Conservation (phyloP, 345 rosid genomes). For the Erodium maritimum region DNA sequence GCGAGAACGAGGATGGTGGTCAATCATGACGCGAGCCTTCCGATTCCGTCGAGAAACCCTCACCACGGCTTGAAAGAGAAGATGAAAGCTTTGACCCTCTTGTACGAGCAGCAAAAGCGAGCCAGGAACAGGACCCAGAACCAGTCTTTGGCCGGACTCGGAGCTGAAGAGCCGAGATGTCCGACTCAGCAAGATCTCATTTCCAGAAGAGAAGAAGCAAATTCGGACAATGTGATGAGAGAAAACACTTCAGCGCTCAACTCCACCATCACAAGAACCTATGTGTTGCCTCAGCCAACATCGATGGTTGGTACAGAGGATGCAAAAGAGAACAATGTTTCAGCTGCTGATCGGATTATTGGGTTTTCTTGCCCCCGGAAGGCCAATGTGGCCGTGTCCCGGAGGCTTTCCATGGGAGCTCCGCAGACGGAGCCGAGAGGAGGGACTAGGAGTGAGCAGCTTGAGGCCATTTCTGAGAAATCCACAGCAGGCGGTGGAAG, state of each 20-base stretch:
- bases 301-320: slow-evolving; percentile 23
- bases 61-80: slow-evolving; percentile 91
- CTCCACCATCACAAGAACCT: slow-evolving; percentile 34
- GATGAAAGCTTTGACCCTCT: slow-evolving; percentile 72
- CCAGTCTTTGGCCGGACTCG: slow-evolving; percentile 17
- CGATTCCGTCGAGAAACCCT: slow-evolving; percentile 45
- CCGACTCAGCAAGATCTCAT: slow-evolving; percentile 9
- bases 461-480: slow-evolving; percentile 25
- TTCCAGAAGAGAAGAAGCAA: slow-evolving; percentile 4
- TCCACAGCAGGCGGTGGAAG: slow-evolving; percentile 17
- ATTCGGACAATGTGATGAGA: slow-evolving; percentile 33
- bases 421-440: neutral
- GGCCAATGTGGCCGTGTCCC: slow-evolving; percentile 32
- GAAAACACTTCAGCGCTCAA: slow-evolving; percentile 21
- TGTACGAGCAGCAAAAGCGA: slow-evolving; percentile 87
- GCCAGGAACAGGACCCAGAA: slow-evolving; percentile 42
- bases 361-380: slow-evolving; percentile 45
- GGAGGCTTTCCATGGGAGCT: slow-evolving; percentile 60
- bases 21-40: slow-evolving; percentile 7
- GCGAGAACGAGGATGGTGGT: slow-evolving; percentile 15
- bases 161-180: slow-evolving; percentile 18
- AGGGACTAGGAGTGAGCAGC: slow-evolving; percentile 25
- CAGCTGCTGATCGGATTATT: slow-evolving; percentile 39
- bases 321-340: slow-evolving; percentile 51
- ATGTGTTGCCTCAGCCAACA: slow-evolving; percentile 32